Evolutionary conservation across 139 green algal genomes (phyloP).

Genomic region (Penium margaritaceum): DNA sequence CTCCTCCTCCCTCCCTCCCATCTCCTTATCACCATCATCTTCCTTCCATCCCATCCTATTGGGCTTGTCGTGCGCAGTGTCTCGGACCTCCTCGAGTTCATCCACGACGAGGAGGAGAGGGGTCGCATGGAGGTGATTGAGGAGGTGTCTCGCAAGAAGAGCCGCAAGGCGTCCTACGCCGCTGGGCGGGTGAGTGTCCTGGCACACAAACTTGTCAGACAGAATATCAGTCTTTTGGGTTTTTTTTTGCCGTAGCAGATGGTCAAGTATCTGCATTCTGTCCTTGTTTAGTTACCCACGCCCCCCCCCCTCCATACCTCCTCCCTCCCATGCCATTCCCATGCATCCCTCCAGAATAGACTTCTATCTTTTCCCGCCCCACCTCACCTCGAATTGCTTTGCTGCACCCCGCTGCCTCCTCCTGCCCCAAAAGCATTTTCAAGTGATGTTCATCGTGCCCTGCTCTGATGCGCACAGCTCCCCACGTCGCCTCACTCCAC

Average conservation of each 20-base stretch:
- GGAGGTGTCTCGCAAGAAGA: not conserved
- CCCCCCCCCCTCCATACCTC: not conserved
- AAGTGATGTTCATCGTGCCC: no score
- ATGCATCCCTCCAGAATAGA: not conserved
- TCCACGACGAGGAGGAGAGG: slow-evolving; percentile 33
- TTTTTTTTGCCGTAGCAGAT: not conserved
- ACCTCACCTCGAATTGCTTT: no score
- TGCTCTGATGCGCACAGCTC: no score
- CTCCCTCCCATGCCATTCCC: not conserved
- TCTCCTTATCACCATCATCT: not conserved
- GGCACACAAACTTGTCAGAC: no score
- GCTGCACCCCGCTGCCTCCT: not conserved
- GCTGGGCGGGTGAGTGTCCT: no score
- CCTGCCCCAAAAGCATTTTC: no score
- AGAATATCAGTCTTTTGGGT: not conserved
- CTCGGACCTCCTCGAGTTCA: slow-evolving; percentile 40
- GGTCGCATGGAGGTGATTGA: slow-evolving; percentile 8
- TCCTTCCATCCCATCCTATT: no score
- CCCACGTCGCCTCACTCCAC: no score
- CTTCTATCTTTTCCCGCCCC: no score
- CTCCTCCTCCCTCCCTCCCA: not conserved
- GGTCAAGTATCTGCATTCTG: not conserved
- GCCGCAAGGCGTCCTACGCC: not conserved
- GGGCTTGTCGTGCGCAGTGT: not conserved
- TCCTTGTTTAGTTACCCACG: not conserved